Conservation (phyloP, 208 protist genomes). For the Naegleria fowleri region DNA sequence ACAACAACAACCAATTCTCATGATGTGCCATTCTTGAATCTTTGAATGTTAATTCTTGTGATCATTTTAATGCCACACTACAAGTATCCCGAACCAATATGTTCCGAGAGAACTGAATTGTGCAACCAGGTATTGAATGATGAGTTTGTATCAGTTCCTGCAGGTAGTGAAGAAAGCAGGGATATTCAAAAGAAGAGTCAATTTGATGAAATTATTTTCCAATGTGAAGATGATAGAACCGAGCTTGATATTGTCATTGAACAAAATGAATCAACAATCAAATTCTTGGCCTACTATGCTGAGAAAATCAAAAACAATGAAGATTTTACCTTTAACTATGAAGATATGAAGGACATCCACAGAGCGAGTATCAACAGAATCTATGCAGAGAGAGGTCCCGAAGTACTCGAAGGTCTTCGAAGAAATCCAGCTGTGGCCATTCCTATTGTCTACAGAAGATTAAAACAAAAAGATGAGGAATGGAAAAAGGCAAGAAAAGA, state of each 20-base stretch:
- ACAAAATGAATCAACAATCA: slow-evolving; percentile 53
- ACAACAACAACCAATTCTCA: no score
- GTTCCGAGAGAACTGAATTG: not conserved
- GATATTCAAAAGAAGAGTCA: not conserved
- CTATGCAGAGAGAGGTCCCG: slow-evolving; percentile 50
- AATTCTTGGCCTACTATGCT: slow-evolving; percentile 49
- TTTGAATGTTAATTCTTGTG: no score
- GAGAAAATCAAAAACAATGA: slow-evolving; percentile 41
- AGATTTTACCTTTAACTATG: slow-evolving; percentile 32
- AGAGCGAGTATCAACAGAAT: slow-evolving; percentile 53
- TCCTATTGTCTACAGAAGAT: slow-evolving; percentile 56
- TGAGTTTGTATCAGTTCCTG: not conserved
- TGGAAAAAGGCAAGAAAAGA: slow-evolving; percentile 19
- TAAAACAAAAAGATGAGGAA: slow-evolving; percentile 60
- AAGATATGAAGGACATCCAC: slow-evolving; percentile 31
- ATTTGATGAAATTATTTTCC: slow-evolving; percentile 28
- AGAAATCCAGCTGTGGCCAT: slow-evolving; percentile 48
- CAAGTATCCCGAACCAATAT: not conserved
- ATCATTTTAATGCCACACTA: not conserved
- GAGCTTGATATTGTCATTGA: slow-evolving; percentile 64
- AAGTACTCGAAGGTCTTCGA: slow-evolving; percentile 47
- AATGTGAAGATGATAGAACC: slow-evolving; percentile 26
- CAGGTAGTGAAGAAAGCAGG: slow-evolving; percentile 20
- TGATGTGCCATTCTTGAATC: no score
- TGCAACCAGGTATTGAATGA: slow-evolving; percentile 14